Conservation (phyloP, 176 grass and related monocot species). For the Oryza punctata region DNA sequence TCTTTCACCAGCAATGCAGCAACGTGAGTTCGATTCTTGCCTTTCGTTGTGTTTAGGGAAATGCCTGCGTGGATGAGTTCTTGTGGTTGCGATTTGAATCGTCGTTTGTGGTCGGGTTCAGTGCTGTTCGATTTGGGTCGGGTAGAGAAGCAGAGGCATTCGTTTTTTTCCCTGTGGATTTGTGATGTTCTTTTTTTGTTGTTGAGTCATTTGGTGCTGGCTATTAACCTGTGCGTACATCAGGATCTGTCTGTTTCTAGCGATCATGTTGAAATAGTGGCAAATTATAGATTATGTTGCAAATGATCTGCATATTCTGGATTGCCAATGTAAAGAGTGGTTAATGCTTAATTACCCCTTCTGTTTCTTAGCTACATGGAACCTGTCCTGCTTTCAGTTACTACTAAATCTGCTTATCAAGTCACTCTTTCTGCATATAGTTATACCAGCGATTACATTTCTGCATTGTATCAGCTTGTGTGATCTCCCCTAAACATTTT, state of each 20-base stretch:
- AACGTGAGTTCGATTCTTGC: background rate
- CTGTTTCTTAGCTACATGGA: background rate
- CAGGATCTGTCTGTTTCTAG: background rate
- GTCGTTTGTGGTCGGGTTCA: background rate
- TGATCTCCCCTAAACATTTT: background rate
- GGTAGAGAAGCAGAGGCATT: background rate
- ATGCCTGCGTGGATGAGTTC: background rate
- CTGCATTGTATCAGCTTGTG: background rate
- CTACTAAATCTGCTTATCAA: background rate
- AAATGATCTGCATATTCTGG: too few species aligned
- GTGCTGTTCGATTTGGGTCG: background rate
- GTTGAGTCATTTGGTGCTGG: background rate
- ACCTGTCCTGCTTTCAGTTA: background rate
- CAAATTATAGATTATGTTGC: too few species aligned
- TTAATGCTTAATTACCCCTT: background rate
- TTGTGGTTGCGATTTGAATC: background rate
- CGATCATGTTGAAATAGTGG: too few species aligned
- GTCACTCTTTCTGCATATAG: background rate
- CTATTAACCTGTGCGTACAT: background rate
- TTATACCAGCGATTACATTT: background rate
- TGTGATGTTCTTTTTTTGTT: background rate
- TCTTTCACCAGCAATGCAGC: background rate
- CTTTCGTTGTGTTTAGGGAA: background rate
- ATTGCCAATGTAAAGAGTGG: background rate
- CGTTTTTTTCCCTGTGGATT: background rate